A percentile compares a stretch with the other conserved stretches of the same genome.
phyloP scores from a whole-genome alignment of 768 basidiomycete genomes.

The Tricholoma furcatifolium region DNA sequence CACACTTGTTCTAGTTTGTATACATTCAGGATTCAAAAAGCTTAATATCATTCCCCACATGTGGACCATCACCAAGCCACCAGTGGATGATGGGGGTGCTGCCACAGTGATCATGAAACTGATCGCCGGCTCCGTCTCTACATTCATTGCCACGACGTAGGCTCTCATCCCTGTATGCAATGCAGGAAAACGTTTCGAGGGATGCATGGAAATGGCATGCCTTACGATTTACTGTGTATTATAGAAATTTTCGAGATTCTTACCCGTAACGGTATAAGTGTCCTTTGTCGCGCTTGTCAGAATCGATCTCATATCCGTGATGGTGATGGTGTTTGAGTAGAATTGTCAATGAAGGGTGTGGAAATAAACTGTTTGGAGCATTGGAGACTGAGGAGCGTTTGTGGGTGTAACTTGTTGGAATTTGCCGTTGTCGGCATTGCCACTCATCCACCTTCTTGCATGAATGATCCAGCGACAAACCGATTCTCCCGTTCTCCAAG shows the following conservation, averaged over 20 bases:
- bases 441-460: slow-evolving; percentile 5
- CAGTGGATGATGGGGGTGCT: neutral
- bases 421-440: neutral
- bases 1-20: neutral
- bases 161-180: neutral
- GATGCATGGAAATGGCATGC: neutral
- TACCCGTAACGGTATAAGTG: too few relatives aligned
- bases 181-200: neutral
- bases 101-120: slow-evolving; percentile 7
- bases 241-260: neutral
- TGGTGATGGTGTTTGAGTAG: neutral
- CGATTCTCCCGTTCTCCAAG: slow-evolving; percentile 15
- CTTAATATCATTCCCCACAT: too few relatives aligned
- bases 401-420: neutral
- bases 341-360: neutral
- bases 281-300: too few relatives aligned
- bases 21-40: neutral
- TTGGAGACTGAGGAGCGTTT: neutral
- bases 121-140: neutral
- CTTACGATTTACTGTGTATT: neutral
- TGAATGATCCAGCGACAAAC: slow-evolving; percentile 29
- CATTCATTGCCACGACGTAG: too few relatives aligned
- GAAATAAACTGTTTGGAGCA: neutral
- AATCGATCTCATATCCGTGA: neutral
- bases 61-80: too few relatives aligned